Percentiles rank a stretch among this genome's conserved stretches.
Evolutionary conservation across 345 rosid species (phyloP).

Genomic region (Lagerstroemia speciosa): DNA sequence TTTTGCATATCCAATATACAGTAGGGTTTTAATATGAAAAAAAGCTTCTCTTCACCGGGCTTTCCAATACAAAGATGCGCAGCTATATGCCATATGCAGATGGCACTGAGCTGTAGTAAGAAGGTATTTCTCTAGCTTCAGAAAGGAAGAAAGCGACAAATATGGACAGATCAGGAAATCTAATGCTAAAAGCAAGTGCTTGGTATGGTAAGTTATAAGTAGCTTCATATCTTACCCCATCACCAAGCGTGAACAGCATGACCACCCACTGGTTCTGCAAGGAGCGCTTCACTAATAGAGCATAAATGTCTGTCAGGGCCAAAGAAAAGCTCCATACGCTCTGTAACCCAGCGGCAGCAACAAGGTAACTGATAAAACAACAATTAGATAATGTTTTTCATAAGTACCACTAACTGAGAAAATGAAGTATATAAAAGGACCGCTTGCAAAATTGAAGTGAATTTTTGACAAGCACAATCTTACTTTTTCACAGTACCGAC

Average conservation of each 20-base stretch:
- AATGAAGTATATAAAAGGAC: constrained; percentile 2
- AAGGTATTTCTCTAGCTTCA: no score
- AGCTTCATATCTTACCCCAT: constrained; percentile 48
- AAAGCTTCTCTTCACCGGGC: background rate
- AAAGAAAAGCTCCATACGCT: constrained; percentile 57
- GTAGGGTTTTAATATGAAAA: no score
- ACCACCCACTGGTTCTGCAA: constrained; percentile 47
- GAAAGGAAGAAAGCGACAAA: no score
- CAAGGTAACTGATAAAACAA: constrained; percentile 55
- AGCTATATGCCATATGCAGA: background rate
- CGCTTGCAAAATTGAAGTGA: constrained; percentile 25
- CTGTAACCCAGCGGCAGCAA: constrained; percentile 71
- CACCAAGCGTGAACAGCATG: constrained; percentile 49
- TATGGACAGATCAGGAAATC: background rate
- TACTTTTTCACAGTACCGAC: background rate
- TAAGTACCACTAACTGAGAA: background rate
- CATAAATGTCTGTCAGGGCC: constrained; percentile 49
- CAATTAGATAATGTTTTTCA: constrained; percentile 9
- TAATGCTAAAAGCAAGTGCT: background rate
- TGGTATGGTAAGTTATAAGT: background rate
- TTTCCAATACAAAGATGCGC: background rate
- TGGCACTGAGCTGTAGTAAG: background rate
- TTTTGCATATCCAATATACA: no score
- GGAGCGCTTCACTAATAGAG: constrained; percentile 61
- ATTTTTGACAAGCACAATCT: no score